Percentiles rank a stretch among this genome's conserved stretches.
These are phyloP conservation scores for Tuber brumale DNA, from an alignment of 495 filamentous ascomycete species.

Conservation along the genomic window DNA sequence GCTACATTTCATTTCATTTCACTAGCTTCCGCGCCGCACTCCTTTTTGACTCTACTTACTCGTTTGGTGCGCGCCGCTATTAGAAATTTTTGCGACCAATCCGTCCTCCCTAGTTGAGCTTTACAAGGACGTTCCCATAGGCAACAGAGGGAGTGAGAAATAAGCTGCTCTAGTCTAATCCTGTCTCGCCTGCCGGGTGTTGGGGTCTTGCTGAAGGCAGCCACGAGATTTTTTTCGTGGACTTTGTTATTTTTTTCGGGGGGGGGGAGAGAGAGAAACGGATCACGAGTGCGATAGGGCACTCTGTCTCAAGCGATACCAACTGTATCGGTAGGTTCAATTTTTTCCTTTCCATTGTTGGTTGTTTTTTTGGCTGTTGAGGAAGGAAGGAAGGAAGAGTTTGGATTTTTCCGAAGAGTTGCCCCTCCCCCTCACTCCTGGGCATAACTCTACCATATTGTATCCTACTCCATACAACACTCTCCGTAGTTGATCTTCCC, in stretches of 20 bases:
- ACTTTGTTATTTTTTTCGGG: not conserved
- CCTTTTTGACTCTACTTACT: not conserved
- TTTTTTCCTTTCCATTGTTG: not conserved
- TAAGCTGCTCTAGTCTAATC: not conserved
- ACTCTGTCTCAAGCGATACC: not conserved
- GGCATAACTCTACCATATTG: not conserved
- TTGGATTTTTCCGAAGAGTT: not conserved
- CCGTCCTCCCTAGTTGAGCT: not conserved
- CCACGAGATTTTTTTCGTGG: not conserved
- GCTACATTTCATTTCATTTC: not conserved
- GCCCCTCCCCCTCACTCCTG: conserved; percentile 1
- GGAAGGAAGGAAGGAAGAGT: not conserved
- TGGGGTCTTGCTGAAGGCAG: not conserved
- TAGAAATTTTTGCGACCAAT: not conserved
- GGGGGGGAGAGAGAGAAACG: not conserved
- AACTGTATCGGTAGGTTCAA: not conserved
- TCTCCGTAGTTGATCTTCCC: not conserved
- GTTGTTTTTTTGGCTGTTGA: not conserved
- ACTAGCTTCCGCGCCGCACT: not conserved
- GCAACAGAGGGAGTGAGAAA: not conserved
- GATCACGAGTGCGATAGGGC: not conserved
- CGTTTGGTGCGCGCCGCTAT: not conserved
- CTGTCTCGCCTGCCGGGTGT: not conserved
- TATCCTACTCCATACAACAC: not conserved
- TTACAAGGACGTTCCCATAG: not conserved